Conservation (phyloP, 2,329 filamentous ascomycete species). For the Monosporascus sp. region DNA sequence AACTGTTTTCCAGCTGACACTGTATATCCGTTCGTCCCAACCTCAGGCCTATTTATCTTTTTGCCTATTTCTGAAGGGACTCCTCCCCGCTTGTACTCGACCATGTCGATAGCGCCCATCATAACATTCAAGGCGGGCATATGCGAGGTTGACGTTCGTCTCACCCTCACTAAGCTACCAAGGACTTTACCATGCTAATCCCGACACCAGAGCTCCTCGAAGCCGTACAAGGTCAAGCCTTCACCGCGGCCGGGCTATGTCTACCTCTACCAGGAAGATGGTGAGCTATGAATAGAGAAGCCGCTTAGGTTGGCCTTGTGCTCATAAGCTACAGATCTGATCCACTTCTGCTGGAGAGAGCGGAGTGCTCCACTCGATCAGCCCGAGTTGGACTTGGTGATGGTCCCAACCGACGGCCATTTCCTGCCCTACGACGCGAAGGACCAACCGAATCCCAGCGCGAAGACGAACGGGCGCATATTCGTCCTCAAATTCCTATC, state of each 20-base stretch:
- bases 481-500: conserved; percentile 92
- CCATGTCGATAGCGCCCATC: conserved; percentile 78
- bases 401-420: conserved; percentile 83
- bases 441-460: conserved; percentile 47
- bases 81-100: conserved; percentile 10
- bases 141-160: conserved; percentile 76
- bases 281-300: conserved; percentile 32
- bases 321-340: conserved; percentile 56
- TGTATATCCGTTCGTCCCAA: neutral
- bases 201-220: conserved; percentile 23
- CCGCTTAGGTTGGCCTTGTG: neutral
- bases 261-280: conserved; percentile 90
- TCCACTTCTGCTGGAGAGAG: conserved; percentile 96
- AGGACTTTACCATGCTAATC: conserved; percentile 9
- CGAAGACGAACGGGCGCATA: conserved; percentile 79
- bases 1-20: neutral
- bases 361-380: conserved; percentile 64
- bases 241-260: conserved; percentile 74
- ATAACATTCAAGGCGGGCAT: conserved; percentile 95
- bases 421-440: conserved; percentile 75
- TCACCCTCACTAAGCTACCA: conserved; percentile 4
- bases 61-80: neutral
- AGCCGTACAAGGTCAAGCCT: conserved; percentile 68
- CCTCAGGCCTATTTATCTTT: conserved; percentile 3
- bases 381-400: conserved; percentile 83